phyloP scores from a whole-genome alignment of 495 filamentous ascomycete genomes.

The Talaromyces nanjingensis region DNA sequence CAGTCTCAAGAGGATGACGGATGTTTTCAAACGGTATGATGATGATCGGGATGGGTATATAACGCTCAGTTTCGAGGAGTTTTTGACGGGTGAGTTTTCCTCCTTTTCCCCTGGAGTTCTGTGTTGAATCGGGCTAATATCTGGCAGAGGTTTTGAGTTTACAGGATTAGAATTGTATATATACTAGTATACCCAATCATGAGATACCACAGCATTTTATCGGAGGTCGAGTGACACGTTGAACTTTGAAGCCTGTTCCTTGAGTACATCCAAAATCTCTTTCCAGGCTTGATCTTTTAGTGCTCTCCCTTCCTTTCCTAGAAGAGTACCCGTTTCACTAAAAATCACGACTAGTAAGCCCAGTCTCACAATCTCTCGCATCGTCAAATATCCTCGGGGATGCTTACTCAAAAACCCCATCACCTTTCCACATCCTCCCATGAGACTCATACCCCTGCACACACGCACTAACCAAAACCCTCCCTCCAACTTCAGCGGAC shows the following conservation, averaged over 20 bases:
- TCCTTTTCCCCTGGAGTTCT: not conserved
- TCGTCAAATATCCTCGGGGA: not conserved
- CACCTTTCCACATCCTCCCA: slow-evolving; percentile 44
- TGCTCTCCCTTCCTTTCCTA: slow-evolving; percentile 23
- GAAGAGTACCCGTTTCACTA: slow-evolving; percentile 33
- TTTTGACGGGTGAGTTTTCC: slow-evolving; percentile 53
- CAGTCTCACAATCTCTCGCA: not conserved
- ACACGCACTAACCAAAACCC: slow-evolving; percentile 45
- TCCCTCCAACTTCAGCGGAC: slow-evolving; percentile 41
- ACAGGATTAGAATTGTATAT: slow-evolving; percentile 27
- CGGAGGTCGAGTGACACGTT: not conserved
- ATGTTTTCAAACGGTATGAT: slow-evolving; percentile 98
- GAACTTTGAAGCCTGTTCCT: slow-evolving; percentile 21
- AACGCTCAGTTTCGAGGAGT: slow-evolving; percentile 75
- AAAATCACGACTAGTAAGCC: not conserved
- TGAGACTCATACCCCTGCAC: slow-evolving; percentile 40
- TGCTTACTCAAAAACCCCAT: slow-evolving; percentile 39
- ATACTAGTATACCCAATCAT: not conserved
- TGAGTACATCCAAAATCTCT: slow-evolving; percentile 30
- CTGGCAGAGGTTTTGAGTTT: slow-evolving; percentile 34
- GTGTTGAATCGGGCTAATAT: not conserved
- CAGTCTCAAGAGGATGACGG: slow-evolving; percentile 93
- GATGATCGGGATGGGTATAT: slow-evolving; percentile 92
- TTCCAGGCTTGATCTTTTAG: slow-evolving; percentile 34
- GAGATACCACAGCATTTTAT: slow-evolving; percentile 6